Evolutionary conservation across 2,329 filamentous ascomycete species (phyloP).

Genomic region (Apiospora aurea): DNA sequence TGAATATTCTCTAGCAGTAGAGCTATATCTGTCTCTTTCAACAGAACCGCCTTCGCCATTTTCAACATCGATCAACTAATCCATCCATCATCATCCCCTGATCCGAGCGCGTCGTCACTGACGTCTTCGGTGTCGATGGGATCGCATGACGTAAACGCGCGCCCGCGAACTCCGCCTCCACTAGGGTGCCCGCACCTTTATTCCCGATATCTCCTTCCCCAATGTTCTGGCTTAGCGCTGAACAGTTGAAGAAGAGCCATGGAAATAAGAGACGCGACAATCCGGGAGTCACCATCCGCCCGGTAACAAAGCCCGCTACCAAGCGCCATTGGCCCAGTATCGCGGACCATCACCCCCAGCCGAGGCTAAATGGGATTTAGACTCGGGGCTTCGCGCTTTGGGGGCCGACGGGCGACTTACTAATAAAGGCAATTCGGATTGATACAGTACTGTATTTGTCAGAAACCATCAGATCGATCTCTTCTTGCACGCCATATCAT

Average conservation of each 20-base stretch:
- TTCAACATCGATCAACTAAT: background rate
- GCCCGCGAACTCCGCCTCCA: background rate
- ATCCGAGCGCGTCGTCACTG: background rate
- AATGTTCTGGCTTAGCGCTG: background rate
- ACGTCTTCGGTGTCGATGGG: conserved; percentile 9
- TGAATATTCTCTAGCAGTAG: background rate
- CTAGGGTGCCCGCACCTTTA: background rate
- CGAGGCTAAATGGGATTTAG: background rate
- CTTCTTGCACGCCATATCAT: background rate
- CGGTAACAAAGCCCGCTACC: background rate
- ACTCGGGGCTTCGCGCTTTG: conserved; percentile 13
- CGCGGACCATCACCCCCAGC: background rate
- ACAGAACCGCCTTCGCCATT: background rate
- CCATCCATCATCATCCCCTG: background rate
- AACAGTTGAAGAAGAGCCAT: no score
- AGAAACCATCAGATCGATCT: no score
- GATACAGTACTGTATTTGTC: conserved; percentile 3
- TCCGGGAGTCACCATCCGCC: background rate
- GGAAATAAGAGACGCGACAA: background rate
- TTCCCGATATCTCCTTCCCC: conserved; percentile 2
- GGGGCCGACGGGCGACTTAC: background rate
- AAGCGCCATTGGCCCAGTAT: background rate
- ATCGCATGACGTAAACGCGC: conserved; percentile 1
- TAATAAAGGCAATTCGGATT: background rate
- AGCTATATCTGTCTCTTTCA: background rate